These are phyloP conservation scores for Thermoascus crustaceus DNA, from an alignment of 2,329 filamentous ascomycete genomes.

Conservation along the genomic window DNA sequence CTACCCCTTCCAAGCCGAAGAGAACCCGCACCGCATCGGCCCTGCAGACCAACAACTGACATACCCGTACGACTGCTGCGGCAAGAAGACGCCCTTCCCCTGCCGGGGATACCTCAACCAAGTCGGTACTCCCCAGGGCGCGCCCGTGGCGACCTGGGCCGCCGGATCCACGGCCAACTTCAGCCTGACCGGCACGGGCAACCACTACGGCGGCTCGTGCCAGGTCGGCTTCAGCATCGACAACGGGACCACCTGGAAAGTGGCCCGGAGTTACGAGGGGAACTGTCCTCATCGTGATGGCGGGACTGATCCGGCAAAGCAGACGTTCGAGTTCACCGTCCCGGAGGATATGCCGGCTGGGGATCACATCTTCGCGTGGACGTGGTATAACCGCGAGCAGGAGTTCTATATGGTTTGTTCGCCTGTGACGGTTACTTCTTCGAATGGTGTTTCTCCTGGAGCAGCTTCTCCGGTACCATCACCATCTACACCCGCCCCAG, in stretches of 20 bases:
- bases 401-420: conserved; percentile 41
- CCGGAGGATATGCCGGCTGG: conserved; percentile 36
- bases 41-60: conserved; percentile 30
- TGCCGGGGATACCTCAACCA: conserved; percentile 39
- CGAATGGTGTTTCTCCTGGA: background rate
- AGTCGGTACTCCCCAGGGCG: conserved; percentile 36
- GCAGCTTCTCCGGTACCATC: background rate
- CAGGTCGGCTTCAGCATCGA: conserved; percentile 40
- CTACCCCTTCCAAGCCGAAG: conserved; percentile 35
- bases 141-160: conserved; percentile 36
- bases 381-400: conserved; percentile 42
- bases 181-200: conserved; percentile 23
- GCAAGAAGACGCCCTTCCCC: conserved; percentile 24
- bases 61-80: conserved; percentile 41
- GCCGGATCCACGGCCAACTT: conserved; percentile 37
- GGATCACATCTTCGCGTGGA: conserved; percentile 38
- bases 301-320: conserved; percentile 29
- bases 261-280: conserved; percentile 39
- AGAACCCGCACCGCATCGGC: conserved; percentile 36
- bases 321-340: conserved; percentile 39
- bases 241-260: conserved; percentile 36
- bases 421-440: conserved; percentile 31
- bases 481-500: no score
- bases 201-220: conserved; percentile 41
- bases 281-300: conserved; percentile 38